Evolutionary conservation across 2,329 filamentous ascomycete genomes (phyloP).

Genomic region (Colletotrichum tropicale): DNA sequence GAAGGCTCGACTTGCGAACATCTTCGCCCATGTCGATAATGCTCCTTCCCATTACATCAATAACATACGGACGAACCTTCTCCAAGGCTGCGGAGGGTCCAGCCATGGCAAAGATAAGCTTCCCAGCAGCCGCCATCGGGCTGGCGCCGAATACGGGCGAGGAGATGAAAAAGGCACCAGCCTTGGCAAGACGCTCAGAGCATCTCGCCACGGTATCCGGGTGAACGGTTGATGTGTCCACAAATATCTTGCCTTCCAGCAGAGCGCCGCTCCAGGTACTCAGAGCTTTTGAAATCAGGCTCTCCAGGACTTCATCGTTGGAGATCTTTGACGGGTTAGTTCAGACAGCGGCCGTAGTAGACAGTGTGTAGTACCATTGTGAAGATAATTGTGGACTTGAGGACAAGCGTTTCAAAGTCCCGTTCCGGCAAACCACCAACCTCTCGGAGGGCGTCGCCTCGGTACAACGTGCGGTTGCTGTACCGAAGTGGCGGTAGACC

Average conservation of each 20-base stretch:
- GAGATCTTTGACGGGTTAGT: neutral
- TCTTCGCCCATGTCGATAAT: slow-evolving; percentile 47
- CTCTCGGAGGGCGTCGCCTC: slow-evolving; percentile 36
- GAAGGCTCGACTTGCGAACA: slow-evolving; percentile 39
- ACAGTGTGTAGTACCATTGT: slow-evolving; percentile 35
- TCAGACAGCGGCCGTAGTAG: too few species aligned
- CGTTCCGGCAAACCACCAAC: slow-evolving; percentile 36
- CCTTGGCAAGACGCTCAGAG: neutral
- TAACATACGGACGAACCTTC: slow-evolving; percentile 39
- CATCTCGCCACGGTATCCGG: slow-evolving; percentile 30
- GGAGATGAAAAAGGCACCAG: slow-evolving; percentile 30
- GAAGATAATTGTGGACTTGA: slow-evolving; percentile 41
- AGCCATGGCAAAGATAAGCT: slow-evolving; percentile 45
- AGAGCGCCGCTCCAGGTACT: neutral
- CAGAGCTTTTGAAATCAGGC: neutral
- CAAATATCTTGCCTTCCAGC: slow-evolving; percentile 21
- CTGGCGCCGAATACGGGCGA: slow-evolving; percentile 47
- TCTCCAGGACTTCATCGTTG: slow-evolving; percentile 2
- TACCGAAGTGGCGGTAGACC: slow-evolving; percentile 36
- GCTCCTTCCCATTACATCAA: slow-evolving; percentile 41
- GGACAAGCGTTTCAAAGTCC: slow-evolving; percentile 37
- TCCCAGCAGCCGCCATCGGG: slow-evolving; percentile 44
- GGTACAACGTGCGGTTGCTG: slow-evolving; percentile 42
- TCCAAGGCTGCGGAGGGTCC: slow-evolving; percentile 36
- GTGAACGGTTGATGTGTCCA: slow-evolving; percentile 31